These are phyloP conservation scores for Fusarium sp. DNA, from an alignment of 2,329 filamentous ascomycete genomes.

Conservation along the genomic window DNA sequence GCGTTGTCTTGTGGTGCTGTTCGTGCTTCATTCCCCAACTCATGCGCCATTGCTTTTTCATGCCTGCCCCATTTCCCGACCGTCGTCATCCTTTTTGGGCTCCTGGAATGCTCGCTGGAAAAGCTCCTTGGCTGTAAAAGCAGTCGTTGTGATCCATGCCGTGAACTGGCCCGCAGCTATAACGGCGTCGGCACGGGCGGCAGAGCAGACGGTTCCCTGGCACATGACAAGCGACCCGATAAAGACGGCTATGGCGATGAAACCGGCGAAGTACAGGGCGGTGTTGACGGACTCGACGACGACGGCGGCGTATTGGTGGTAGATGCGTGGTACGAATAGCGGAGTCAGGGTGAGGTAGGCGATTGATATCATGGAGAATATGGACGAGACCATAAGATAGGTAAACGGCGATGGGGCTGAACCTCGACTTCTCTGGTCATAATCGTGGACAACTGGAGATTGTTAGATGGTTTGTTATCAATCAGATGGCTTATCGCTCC, in stretches of 20 bases:
- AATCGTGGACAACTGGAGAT: constrained; percentile 69
- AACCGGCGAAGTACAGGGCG: constrained; percentile 70
- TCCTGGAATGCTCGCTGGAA: constrained; percentile 58
- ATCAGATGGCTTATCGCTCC: background rate
- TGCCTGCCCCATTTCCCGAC: constrained; percentile 55
- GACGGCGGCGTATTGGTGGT: constrained; percentile 63
- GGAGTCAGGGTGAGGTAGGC: constrained; percentile 65
- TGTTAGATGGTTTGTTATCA: constrained; percentile 14
- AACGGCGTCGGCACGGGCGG: constrained; percentile 66
- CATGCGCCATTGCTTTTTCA: constrained; percentile 22
- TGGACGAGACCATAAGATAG: constrained; percentile 68
- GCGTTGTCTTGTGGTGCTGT: background rate
- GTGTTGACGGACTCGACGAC: constrained; percentile 65
- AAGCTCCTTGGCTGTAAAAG: constrained; percentile 61
- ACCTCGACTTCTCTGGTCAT: constrained; percentile 64
- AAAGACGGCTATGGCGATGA: constrained; percentile 69
- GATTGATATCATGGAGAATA: constrained; percentile 68
- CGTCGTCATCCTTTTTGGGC: constrained; percentile 44
- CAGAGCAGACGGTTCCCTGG: constrained; percentile 67
- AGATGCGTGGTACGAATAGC: constrained; percentile 59
- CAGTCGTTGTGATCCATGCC: constrained; percentile 64
- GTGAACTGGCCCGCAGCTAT: constrained; percentile 67
- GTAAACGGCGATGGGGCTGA: constrained; percentile 68
- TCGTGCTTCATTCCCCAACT: background rate
- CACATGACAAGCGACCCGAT: constrained; percentile 68